Conservation (phyloP, 202 grass and related monocot species). For the Cymbopogon flexuosus region DNA sequence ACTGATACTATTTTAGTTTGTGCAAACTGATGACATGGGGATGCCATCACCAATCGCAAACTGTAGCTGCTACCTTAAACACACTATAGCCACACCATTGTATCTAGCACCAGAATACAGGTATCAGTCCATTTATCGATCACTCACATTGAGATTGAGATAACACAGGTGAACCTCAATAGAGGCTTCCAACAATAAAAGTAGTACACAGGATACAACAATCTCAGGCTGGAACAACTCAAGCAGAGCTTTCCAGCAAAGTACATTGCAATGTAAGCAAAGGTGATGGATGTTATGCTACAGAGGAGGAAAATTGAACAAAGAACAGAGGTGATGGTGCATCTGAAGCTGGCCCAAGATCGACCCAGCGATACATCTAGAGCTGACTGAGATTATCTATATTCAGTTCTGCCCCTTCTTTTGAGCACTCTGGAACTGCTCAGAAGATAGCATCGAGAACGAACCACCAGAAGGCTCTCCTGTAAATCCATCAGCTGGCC, state of each 20-base stretch:
- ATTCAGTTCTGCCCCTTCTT: conserved; percentile 32
- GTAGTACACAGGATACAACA: not conserved
- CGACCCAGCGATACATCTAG: not conserved
- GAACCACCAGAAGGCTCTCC: conserved; percentile 32
- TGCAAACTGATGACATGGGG: not conserved
- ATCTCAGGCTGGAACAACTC: not conserved
- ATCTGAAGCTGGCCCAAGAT: not conserved
- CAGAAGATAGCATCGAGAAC: conserved; percentile 24
- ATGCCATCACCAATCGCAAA: not conserved
- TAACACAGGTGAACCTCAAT: not conserved
- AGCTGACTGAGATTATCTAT: not conserved
- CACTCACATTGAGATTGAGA: not conserved
- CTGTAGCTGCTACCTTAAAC: not conserved
- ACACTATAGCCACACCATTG: not conserved
- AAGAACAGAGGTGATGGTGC: not conserved
- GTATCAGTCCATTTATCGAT: no score
- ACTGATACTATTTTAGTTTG: not conserved
- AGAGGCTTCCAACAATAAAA: not conserved
- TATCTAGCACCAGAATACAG: not conserved
- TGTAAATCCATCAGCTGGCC: conserved; percentile 34
- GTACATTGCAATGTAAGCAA: not conserved
- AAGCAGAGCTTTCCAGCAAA: not conserved
- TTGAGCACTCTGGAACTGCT: not conserved
- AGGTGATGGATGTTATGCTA: not conserved
- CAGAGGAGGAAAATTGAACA: not conserved